Base-by-base conservation (phyloP, 352 stramenopile species). In the Globisporangium spiculum region DNA sequence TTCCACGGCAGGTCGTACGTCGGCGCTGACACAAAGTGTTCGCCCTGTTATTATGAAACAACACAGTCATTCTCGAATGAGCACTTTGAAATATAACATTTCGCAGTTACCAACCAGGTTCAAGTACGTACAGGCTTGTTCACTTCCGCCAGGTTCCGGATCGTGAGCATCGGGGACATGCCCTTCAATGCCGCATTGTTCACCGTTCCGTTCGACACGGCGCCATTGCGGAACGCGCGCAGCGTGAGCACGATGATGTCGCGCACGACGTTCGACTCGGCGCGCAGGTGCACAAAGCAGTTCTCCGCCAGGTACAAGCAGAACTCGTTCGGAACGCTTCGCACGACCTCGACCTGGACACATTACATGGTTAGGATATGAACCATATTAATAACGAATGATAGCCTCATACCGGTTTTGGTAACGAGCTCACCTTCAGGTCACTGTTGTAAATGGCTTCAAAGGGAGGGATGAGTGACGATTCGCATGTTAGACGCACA, bases 221-320 rank as follows among this genome's bases (percentile, higher is more conserved):
- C 84, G 60, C 80, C 77, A 36, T 83, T 80, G 62, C 81, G 89
- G 65, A 95, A 95, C 34, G 85, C 82, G 16, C 79, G 83, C 26
- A 95, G 75, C 24, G 86, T 92, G 34, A 95, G 81, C n/a, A 89
- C 81, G 69, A 95, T 90, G 57, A 93, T 90, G 70, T 95, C 87
- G 10, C 87, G 85, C 27, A 87, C 78, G 36, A 82, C 76, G 56
- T 93, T 88, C 8, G 82, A 91, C 66, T 90, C 87, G 27, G 83
- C 87, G 20, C 83, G 81, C n/a, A 95, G 74, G 18, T 83, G 80
- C 24, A 93, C 76, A 52, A 80, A 91, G 56, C 76, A 88, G 52
- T 86, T 75, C 62, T 83, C 63, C 4, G 76, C 75, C 55, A 93
- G 63, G 59, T 80, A 76, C 20, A 95, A 69, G 65, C 77, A 82